These are phyloP conservation scores for Solanum virginianum DNA, from an alignment of 257 asterid species.

Conservation along the genomic window DNA sequence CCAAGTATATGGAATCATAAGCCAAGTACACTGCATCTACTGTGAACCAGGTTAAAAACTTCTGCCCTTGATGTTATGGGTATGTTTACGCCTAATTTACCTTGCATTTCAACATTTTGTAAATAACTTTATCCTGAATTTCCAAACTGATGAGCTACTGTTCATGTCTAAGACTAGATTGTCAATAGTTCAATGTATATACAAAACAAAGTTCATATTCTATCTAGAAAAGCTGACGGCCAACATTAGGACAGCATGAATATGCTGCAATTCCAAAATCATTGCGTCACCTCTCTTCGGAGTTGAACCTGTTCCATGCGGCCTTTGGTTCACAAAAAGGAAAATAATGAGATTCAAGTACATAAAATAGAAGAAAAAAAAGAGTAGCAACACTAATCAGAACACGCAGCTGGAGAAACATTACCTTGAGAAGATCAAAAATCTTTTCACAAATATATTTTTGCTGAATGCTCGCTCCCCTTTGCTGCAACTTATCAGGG, in stretches of 20 bases:
- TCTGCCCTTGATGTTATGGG: background rate
- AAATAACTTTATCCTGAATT: background rate
- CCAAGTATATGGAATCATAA: background rate
- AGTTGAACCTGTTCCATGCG: conserved; percentile 89
- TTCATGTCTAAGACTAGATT: background rate
- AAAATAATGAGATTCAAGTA: background rate
- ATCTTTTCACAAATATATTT: conserved; percentile 91
- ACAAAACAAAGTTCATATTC: background rate
- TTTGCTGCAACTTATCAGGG: conserved; percentile 95
- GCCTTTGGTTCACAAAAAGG: conserved; percentile 42
- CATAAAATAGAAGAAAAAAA: background rate
- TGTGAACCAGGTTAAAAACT: background rate
- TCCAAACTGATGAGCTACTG: background rate
- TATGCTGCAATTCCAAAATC: background rate
- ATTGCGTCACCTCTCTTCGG: conserved; percentile 73
- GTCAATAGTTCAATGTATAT: background rate
- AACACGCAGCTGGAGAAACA: background rate
- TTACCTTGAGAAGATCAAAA: conserved; percentile 92
- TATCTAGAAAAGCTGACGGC: background rate
- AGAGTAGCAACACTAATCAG: background rate
- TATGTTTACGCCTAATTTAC: background rate
- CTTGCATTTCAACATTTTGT: background rate
- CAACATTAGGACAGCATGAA: background rate
- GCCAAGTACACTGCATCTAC: background rate
- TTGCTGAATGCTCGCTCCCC: conserved; percentile 88